Percentiles rank a stretch among this genome's conserved stretches.
phyloP scores from a whole-genome alignment of 805 yeast genomes.

The Metschnikowia proteae region DNA sequence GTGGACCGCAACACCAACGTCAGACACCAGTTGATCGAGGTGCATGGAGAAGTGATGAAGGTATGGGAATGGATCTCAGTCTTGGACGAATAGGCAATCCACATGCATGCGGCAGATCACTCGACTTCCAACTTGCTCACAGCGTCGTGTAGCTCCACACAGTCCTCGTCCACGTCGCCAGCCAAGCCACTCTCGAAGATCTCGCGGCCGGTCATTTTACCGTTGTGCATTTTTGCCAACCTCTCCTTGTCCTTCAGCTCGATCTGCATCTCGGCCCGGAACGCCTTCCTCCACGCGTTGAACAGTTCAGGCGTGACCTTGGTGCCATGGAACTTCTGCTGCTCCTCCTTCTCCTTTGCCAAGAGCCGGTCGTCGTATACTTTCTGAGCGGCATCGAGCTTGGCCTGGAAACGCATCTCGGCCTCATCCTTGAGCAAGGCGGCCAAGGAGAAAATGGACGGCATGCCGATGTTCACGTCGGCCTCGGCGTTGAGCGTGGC shows the following conservation, averaged over 20 bases:
- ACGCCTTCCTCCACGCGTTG: constrained; percentile 63
- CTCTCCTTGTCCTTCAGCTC: constrained; percentile 56
- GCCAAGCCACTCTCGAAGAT: constrained; percentile 89
- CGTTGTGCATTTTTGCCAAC: constrained; percentile 57
- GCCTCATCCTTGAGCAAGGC: constrained; percentile 78
- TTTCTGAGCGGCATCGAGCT: constrained; percentile 51
- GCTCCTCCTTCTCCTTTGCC: constrained; percentile 75
- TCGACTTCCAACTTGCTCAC: constrained; percentile 17
- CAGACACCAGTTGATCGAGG: constrained; percentile 58
- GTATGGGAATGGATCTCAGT: constrained; percentile 77
- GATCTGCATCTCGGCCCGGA: constrained; percentile 69
- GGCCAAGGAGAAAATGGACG: constrained; percentile 79
- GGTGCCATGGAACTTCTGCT: constrained; percentile 87
- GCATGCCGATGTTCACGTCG: constrained; percentile 80
- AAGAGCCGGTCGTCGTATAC: constrained; percentile 55
- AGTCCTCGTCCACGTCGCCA: constrained; percentile 52
- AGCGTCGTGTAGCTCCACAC: constrained; percentile 17
- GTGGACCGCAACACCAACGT: constrained; percentile 69
- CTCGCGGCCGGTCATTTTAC: constrained; percentile 81
- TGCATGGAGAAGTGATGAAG: constrained; percentile 81
- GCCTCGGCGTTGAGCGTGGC: constrained; percentile 54
- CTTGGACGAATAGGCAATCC: constrained; percentile 3
- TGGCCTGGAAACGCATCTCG: constrained; percentile 61
- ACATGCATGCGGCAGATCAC: neutral
- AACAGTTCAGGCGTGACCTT: constrained; percentile 80